Percentiles rank a stretch among this genome's conserved stretches.
phyloP scores from a whole-genome alignment of 2,329 filamentous ascomycete genomes.

The Sporothrix brasiliensis region DNA sequence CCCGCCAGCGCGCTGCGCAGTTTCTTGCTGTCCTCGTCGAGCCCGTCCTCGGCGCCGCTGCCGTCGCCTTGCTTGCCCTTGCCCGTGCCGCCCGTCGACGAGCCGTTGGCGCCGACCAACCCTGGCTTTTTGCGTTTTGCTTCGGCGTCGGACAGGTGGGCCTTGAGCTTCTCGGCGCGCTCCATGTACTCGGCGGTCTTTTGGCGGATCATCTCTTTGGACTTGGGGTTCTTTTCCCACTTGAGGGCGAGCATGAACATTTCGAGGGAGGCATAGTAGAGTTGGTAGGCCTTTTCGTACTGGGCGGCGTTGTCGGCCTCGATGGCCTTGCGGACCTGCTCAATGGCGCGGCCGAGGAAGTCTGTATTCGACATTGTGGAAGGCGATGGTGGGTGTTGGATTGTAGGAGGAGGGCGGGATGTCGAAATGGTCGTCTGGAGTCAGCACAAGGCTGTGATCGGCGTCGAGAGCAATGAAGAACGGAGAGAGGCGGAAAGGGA shows the following conservation, averaged over 20 bases:
- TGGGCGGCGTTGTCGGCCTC: conserved; percentile 93
- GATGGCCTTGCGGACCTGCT: conserved; percentile 96
- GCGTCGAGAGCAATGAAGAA: conserved; percentile 1
- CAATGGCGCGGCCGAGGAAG: conserved; percentile 94
- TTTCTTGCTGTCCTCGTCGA: conserved; percentile 94
- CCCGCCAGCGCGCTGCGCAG: conserved; percentile 86
- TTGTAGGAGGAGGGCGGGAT: neutral
- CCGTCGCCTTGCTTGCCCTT: conserved; percentile 58
- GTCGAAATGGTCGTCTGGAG: neutral
- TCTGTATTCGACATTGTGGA: conserved; percentile 88
- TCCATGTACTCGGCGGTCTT: conserved; percentile 98
- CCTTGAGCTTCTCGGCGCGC: conserved; percentile 95
- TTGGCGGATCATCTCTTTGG: conserved; percentile 94
- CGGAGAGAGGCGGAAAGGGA: neutral
- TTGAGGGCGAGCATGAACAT: conserved; percentile 98
- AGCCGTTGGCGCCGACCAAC: conserved; percentile 72
- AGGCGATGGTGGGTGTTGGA: conserved; percentile 34
- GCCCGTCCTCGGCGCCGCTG: conserved; percentile 67
- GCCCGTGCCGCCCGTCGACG: conserved; percentile 63
- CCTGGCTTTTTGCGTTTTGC: conserved; percentile 70
- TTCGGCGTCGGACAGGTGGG: conserved; percentile 77
- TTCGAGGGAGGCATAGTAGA: conserved; percentile 94
- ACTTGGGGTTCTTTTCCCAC: conserved; percentile 98
- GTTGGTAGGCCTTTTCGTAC: conserved; percentile 95
- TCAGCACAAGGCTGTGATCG: neutral